Percentiles rank a stretch among this genome's conserved stretches.
These are phyloP conservation scores for Macrotyloma uniflorum DNA, from an alignment of 306 rosid genomes.

Conservation along the genomic window DNA sequence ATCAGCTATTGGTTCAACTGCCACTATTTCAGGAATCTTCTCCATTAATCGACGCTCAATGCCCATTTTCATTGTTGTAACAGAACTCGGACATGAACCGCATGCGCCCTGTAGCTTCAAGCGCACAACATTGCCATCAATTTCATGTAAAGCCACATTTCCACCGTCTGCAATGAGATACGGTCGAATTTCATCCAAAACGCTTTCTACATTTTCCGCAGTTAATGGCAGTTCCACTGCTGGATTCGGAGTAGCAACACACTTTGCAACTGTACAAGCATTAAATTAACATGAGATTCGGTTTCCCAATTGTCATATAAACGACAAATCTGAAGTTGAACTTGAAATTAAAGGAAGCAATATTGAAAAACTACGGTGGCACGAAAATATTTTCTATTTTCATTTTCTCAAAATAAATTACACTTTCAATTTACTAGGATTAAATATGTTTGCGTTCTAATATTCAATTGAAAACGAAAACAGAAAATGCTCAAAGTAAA, in stretches of 20 bases:
- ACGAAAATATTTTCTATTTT: too few relatives aligned
- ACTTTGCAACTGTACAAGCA: constrained; percentile 60
- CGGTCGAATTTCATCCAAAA: constrained; percentile 83
- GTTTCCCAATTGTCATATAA: neutral
- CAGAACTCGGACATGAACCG: constrained; percentile 96
- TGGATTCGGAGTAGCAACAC: constrained; percentile 78
- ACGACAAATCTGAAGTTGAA: neutral
- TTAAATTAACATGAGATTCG: constrained; percentile 24
- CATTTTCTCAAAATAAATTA: too few relatives aligned
- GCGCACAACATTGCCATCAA: constrained; percentile 87
- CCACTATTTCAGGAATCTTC: constrained; percentile 91
- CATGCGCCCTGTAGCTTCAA: constrained; percentile 98
- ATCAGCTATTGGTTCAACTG: constrained; percentile 87
- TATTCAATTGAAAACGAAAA: too few relatives aligned
- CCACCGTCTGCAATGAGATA: constrained; percentile 92
- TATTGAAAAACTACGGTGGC: neutral
- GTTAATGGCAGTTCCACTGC: constrained; percentile 84
- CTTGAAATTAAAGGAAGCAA: neutral
- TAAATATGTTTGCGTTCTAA: too few relatives aligned
- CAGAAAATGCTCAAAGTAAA: too few relatives aligned
- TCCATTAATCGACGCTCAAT: constrained; percentile 94
- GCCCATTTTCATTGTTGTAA: constrained; percentile 95
- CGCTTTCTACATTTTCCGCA: constrained; percentile 79
- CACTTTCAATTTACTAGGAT: neutral
- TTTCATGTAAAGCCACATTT: constrained; percentile 88